Evolutionary conservation across 129 eudicot genomes (phyloP).

Genomic region (Cynara cardunculus): DNA sequence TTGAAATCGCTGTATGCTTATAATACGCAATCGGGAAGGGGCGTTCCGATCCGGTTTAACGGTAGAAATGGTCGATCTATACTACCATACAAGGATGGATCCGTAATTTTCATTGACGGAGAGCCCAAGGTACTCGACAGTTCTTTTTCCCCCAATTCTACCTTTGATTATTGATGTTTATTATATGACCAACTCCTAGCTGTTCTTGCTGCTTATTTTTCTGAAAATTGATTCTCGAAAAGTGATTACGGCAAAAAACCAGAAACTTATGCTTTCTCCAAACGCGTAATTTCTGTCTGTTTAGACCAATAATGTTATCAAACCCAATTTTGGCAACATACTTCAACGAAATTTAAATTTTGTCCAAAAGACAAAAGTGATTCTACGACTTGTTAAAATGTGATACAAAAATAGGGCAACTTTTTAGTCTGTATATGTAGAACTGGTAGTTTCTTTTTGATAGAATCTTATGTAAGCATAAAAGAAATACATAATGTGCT

Average conservation of each 20-base stretch:
- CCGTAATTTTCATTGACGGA: constrained; percentile 57
- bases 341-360: neutral
- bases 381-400: neutral
- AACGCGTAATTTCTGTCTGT: neutral
- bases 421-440: neutral
- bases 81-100: constrained; percentile 59
- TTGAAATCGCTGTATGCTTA: constrained; percentile 67
- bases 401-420: neutral
- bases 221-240: neutral
- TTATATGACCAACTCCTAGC: neutral
- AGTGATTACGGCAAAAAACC: neutral
- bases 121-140: constrained; percentile 57
- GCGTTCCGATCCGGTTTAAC: constrained; percentile 73
- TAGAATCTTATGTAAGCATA: neutral
- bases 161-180: neutral
- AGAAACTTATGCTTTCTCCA: neutral
- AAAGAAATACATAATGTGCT: neutral
- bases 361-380: neutral
- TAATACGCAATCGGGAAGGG: constrained; percentile 56
- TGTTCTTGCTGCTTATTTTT: constrained; percentile 1
- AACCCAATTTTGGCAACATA: neutral
- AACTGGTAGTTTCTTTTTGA: neutral
- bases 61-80: constrained; percentile 65
- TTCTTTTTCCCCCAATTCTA: neutral
- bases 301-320: neutral